Conservation (phyloP, 805 yeast genomes). For the Hanseniaspora pseudoguilliermondii region DNA sequence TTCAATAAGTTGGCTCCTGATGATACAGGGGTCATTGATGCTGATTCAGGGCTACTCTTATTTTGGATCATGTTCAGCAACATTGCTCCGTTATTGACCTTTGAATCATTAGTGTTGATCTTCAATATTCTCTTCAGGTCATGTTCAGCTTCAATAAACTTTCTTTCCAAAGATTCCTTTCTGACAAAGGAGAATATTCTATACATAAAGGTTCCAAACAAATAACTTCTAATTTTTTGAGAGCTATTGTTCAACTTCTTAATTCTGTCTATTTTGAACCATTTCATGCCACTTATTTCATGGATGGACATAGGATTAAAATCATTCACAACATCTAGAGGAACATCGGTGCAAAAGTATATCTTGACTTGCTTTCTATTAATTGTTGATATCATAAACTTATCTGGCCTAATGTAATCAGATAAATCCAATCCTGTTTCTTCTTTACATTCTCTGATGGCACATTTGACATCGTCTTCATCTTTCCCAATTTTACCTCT, state of each 20-base stretch:
- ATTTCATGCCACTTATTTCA: conserved; percentile 73
- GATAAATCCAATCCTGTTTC: conserved; percentile 86
- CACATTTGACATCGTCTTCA: conserved; percentile 80
- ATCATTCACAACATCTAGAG: conserved; percentile 43
- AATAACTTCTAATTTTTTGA: conserved; percentile 26
- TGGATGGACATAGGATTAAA: conserved; percentile 76
- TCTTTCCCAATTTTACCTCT: conserved; percentile 92
- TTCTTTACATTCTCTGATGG: conserved; percentile 80
- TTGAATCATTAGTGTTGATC: conserved; percentile 1
- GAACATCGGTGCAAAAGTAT: conserved; percentile 62
- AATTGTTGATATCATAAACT: conserved; percentile 68
- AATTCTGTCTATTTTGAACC: conserved; percentile 51
- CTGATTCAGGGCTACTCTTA: neutral
- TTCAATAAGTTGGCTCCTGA: conserved; percentile 6
- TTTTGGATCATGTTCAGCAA: conserved; percentile 2
- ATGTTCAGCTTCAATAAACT: conserved; percentile 8
- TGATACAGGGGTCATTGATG: neutral
- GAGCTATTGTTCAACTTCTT: conserved; percentile 27
- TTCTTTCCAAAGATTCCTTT: conserved; percentile 6
- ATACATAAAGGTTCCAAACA: conserved; percentile 32
- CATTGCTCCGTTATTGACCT: conserved; percentile 5
- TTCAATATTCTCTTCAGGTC: conserved; percentile 16
- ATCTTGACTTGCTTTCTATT: conserved; percentile 77
- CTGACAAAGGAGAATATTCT: conserved; percentile 25
- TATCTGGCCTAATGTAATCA: conserved; percentile 52